Percentiles rank a stretch among this genome's conserved stretches.
phyloP scores from a whole-genome alignment of 129 eudicot species.

The Helichrysum umbraculigerum region DNA sequence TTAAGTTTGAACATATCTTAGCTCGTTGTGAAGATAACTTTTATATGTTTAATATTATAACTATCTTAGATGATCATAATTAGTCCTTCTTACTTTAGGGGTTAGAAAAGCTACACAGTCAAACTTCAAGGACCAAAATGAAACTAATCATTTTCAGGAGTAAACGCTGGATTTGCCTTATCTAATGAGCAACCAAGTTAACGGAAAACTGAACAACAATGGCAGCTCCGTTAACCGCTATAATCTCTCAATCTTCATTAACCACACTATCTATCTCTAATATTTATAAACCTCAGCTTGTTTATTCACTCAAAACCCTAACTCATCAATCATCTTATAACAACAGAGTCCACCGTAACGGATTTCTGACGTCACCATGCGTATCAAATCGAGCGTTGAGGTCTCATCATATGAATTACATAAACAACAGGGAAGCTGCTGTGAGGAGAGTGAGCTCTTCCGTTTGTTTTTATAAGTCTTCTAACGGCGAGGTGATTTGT shows the following conservation, averaged over 20 bases:
- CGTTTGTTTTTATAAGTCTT: slow-evolving; percentile 29
- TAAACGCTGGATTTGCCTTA: slow-evolving; percentile 21
- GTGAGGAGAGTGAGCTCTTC: slow-evolving; percentile 38
- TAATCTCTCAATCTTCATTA: slow-evolving; percentile 29
- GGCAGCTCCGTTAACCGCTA: slow-evolving; percentile 32
- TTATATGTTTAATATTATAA: no score
- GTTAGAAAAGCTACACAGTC: neutral
- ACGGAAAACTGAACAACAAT: slow-evolving; percentile 27
- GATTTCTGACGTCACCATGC: slow-evolving; percentile 17
- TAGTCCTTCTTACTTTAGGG: neutral
- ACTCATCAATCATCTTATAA: slow-evolving; percentile 16
- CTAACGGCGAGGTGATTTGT: slow-evolving; percentile 31
- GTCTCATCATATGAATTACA: slow-evolving; percentile 7
- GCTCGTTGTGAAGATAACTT: no score
- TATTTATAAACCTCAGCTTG: slow-evolving; percentile 6
- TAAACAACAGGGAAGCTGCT: slow-evolving; percentile 5
- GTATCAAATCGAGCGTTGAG: slow-evolving; percentile 22
- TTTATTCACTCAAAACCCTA: slow-evolving; percentile 27
- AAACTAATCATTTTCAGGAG: neutral
- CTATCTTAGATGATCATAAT: no score
- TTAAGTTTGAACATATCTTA: no score
- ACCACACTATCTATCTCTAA: slow-evolving; percentile 15
- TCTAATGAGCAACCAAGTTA: slow-evolving; percentile 23
- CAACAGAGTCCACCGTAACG: neutral
- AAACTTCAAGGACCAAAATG: slow-evolving; percentile 6